phyloP scores from a whole-genome alignment of 768 basidiomycete species.

The Boletus vinaceobasis region DNA sequence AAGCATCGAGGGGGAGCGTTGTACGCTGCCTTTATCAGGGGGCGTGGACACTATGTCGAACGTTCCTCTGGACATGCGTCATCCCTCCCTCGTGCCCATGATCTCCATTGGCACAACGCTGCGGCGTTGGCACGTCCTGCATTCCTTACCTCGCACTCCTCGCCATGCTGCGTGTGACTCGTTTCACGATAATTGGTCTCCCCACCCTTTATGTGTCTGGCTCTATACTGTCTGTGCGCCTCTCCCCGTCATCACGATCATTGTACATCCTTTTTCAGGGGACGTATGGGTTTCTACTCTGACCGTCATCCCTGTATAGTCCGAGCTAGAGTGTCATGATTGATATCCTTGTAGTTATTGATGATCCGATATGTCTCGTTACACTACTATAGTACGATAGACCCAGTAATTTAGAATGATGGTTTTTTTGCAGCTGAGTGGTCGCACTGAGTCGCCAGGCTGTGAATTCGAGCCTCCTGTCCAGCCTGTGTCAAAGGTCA shows the following conservation, averaged over 20 bases:
- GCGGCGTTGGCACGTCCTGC: neutral
- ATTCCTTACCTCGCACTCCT: neutral
- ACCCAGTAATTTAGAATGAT: slow-evolving; percentile 7
- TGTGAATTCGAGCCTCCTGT: neutral
- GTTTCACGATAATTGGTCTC: neutral
- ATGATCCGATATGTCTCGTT: neutral
- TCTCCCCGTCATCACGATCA: neutral
- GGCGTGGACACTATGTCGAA: neutral
- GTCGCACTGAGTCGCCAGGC: neutral
- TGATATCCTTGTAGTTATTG: neutral
- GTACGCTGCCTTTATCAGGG: neutral
- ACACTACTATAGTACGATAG: slow-evolving; percentile 9
- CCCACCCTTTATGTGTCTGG: neutral
- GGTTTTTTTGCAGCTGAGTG: neutral
- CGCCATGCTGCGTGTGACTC: neutral
- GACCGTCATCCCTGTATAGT: neutral
- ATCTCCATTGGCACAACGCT: neutral
- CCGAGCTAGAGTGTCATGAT: neutral
- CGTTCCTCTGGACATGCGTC: neutral
- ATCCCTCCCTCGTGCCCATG: neutral
- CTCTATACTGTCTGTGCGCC: neutral
- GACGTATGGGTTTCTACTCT: neutral
- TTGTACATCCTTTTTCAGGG: neutral
- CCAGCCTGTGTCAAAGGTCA: neutral
- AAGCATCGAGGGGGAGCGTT: neutral